These are phyloP conservation scores for Zygosaccharomyces pseudobailii DNA, from an alignment of 1,139 yeast species.

Conservation along the genomic window DNA sequence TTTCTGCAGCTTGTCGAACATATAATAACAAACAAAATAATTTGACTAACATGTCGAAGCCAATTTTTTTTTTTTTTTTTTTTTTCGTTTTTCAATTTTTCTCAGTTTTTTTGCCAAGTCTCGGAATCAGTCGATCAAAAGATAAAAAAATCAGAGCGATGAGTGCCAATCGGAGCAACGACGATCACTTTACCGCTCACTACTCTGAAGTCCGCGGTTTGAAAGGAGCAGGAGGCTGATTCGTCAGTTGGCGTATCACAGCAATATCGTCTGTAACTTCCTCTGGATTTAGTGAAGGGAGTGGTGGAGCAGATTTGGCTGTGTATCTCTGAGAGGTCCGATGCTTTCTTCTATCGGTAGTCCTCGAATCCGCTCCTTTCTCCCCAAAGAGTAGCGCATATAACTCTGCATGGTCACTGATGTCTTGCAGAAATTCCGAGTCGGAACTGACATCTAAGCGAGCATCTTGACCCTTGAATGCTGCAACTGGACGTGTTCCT, in stretches of 20 bases:
- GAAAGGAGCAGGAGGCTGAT: constrained; percentile 34
- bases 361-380: constrained; percentile 16
- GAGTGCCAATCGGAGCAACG: not conserved
- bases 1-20: not conserved
- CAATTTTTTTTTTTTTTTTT: not conserved
- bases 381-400: constrained; percentile 32
- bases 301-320: constrained; percentile 34
- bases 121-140: not conserved
- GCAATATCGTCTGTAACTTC: constrained; percentile 35
- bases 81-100: not conserved
- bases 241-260: constrained; percentile 28
- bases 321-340: constrained; percentile 31
- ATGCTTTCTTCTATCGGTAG: constrained; percentile 26
- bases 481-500: constrained; percentile 6
- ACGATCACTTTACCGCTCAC: too few species aligned
- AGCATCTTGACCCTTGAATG: constrained; percentile 8
- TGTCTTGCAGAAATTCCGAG: constrained; percentile 29
- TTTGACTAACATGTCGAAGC: not conserved
- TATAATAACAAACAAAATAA: not conserved
- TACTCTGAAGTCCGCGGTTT: constrained; percentile 14
- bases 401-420: constrained; percentile 32
- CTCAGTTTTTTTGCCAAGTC: not conserved
- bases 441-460: constrained; percentile 24
- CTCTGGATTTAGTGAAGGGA: constrained; percentile 29
- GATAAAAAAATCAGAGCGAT: not conserved